These are phyloP conservation scores for Lachnellula cervina DNA, from an alignment of 2,329 filamentous ascomycete species.

Conservation along the genomic window DNA sequence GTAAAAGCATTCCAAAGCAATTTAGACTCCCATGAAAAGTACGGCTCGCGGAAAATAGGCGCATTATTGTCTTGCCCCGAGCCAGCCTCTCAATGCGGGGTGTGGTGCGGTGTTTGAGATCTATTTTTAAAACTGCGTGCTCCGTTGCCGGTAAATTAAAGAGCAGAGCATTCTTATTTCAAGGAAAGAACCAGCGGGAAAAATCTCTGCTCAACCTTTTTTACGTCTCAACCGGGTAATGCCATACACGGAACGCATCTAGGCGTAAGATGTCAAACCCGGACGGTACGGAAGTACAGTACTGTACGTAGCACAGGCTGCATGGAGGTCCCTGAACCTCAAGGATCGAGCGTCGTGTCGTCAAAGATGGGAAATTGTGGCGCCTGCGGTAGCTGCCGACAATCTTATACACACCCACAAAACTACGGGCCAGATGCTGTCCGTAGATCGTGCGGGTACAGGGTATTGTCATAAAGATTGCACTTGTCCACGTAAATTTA, in stretches of 20 bases:
- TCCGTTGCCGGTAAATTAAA: background rate
- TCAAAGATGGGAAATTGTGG: constrained; percentile 7
- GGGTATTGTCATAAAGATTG: no score
- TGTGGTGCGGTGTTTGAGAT: background rate
- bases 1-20: background rate
- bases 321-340: background rate
- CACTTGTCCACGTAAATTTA: no score
- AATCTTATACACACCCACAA: no score
- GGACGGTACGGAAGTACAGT: no score
- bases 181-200: no score
- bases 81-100: background rate
- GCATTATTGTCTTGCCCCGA: constrained; percentile 11
- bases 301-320: background rate
- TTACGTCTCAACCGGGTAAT: no score
- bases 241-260: no score
- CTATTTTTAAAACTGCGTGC: background rate
- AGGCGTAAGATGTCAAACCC: no score
- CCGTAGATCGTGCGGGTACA: no score
- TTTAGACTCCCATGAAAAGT: background rate
- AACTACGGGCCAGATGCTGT: no score
- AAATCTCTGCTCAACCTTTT: no score
- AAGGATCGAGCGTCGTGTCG: background rate
- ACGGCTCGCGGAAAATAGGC: constrained; percentile 16
- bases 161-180: no score
- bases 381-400: constrained; percentile 16